Evolutionary conservation across 805 yeast species (phyloP).

Genomic region (Ascoidea tarda): DNA sequence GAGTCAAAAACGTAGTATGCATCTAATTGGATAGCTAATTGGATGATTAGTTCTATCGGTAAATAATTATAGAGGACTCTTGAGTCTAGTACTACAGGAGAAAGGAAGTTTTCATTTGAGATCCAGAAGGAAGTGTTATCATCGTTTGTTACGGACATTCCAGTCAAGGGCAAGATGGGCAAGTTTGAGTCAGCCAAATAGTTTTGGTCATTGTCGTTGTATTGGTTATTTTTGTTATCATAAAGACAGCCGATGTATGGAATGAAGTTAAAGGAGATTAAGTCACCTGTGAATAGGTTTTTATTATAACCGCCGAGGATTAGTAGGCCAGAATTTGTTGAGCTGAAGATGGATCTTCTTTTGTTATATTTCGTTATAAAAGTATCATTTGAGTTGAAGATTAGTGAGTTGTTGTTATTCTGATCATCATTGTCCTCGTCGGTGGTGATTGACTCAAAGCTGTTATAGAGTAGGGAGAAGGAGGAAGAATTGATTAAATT

Average conservation of each 20-base stretch:
- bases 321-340: not conserved
- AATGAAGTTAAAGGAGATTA: conserved; percentile 34
- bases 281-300: conserved; percentile 25
- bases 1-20: conserved; percentile 34
- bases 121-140: conserved; percentile 24
- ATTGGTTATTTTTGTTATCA: conserved; percentile 7
- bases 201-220: conserved; percentile 15
- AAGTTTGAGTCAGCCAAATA: not conserved
- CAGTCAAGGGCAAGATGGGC: conserved; percentile 33
- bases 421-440: too few species aligned
- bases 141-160: conserved; percentile 25
- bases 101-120: conserved; percentile 20
- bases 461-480: not conserved
- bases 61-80: conserved; percentile 33
- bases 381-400: too few species aligned
- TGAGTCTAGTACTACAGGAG: conserved; percentile 48
- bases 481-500: not conserved
- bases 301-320: not conserved
- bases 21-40: conserved; percentile 54
- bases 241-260: conserved; percentile 19
- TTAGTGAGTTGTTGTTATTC: too few species aligned
- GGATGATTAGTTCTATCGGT: conserved; percentile 42
- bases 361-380: not conserved
- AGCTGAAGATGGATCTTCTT: not conserved
- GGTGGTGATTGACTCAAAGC: not conserved